phyloP scores from a whole-genome alignment of 768 basidiomycete genomes.

The Suillus ampliporus region DNA sequence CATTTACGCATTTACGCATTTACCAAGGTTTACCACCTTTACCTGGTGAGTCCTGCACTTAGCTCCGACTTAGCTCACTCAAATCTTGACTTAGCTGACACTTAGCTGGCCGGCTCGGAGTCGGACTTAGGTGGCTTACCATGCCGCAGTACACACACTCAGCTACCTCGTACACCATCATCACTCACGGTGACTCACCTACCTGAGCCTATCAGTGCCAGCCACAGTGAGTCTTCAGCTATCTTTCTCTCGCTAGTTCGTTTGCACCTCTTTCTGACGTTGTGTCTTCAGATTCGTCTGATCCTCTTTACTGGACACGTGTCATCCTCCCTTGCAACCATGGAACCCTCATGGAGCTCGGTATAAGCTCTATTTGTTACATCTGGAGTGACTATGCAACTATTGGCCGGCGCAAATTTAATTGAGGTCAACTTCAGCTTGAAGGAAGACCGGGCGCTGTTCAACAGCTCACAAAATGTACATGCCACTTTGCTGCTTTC shows the following conservation, averaged over 20 bases:
- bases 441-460: conserved; percentile 96
- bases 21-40: background rate
- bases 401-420: conserved; percentile 95
- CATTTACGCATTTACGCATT: background rate
- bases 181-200: too few relatives aligned
- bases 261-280: too few relatives aligned
- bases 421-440: conserved; percentile 97
- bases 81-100: too few relatives aligned
- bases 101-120: too few relatives aligned
- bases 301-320: conserved; percentile 99
- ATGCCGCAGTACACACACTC: too few relatives aligned
- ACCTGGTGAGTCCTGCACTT: conserved; percentile 1
- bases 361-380: conserved; percentile 98
- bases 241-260: too few relatives aligned
- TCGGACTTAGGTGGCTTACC: too few relatives aligned
- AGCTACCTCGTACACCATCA: too few relatives aligned
- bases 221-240: too few relatives aligned
- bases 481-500: conserved; percentile 35
- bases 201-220: too few relatives aligned
- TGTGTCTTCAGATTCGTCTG: conserved; percentile 99
- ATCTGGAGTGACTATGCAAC: conserved; percentile 99
- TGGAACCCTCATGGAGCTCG: conserved; percentile 99
- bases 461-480: conserved; percentile 97
- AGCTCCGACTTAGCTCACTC: background rate
- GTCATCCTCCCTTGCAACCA: conserved; percentile 99